phyloP scores from a whole-genome alignment of 2,329 filamentous ascomycete species.

The Fusarium luffae region DNA sequence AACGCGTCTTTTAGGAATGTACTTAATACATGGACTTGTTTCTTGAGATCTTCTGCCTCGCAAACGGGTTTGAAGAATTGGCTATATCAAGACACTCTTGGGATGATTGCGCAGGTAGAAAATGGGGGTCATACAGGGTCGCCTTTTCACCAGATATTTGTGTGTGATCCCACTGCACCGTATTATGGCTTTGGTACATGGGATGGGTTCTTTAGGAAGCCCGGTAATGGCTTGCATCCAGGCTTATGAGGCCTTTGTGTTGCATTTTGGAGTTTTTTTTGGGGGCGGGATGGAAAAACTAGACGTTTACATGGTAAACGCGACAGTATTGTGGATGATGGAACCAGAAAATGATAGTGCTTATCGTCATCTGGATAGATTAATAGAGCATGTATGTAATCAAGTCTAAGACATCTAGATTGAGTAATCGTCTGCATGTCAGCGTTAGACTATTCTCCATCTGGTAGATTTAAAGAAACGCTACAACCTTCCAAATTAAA shows the following conservation, averaged over 20 bases:
- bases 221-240: not conserved
- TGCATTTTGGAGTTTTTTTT: no score
- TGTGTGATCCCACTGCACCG: not conserved
- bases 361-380: not conserved
- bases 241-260: not conserved
- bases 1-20: not conserved
- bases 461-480: not conserved
- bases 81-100: not conserved
- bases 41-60: not conserved
- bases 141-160: slow-evolving; percentile 10
- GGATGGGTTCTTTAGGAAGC: slow-evolving; percentile 23
- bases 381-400: not conserved
- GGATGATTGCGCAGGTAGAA: not conserved
- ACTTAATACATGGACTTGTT: slow-evolving; percentile 5
- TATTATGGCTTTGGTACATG: slow-evolving; percentile 16
- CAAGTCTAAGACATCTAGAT: not conserved
- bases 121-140: not conserved
- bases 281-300: no score
- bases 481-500: not conserved
- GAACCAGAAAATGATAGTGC: not conserved
- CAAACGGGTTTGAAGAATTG: not conserved
- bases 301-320: no score
- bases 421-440: not conserved
- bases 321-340: not conserved
- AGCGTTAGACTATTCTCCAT: not conserved